Conservation (phyloP, 805 yeast species). For the Blastobotrys mokoenaii region DNA sequence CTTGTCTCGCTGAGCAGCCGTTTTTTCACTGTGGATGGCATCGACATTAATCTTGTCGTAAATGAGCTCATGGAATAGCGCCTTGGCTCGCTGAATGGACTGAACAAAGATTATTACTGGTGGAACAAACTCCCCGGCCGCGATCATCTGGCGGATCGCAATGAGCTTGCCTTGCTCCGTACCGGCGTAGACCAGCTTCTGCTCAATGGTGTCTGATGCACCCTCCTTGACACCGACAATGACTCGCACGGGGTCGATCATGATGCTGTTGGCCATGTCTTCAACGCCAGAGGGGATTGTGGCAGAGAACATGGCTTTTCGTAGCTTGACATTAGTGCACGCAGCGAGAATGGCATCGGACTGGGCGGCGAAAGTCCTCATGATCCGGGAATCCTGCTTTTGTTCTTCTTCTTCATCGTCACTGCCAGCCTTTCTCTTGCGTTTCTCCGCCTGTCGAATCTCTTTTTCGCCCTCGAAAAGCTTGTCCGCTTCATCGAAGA, state of each 20-base stretch:
- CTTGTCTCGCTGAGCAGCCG: conserved; percentile 77
- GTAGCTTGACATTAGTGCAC: conserved; percentile 37
- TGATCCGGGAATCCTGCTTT: not conserved
- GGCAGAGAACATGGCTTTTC: conserved; percentile 85
- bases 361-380: conserved; percentile 59
- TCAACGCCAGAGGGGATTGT: conserved; percentile 92
- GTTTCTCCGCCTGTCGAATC: not conserved
- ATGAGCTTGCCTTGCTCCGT: conserved; percentile 91
- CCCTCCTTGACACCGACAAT: conserved; percentile 92
- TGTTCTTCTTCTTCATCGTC: not conserved
- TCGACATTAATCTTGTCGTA: conserved; percentile 91
- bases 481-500: conserved; percentile 95
- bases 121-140: conserved; percentile 67
- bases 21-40: conserved; percentile 91
- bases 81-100: conserved; percentile 88
- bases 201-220: conserved; percentile 77
- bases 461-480: conserved; percentile 62
- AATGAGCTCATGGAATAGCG: conserved; percentile 82
- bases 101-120: conserved; percentile 91
- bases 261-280: conserved; percentile 74
- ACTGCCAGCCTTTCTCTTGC: not conserved
- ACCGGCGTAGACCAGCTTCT: conserved; percentile 77
- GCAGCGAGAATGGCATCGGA: conserved; percentile 73
- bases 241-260: conserved; percentile 78
- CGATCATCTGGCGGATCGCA: conserved; percentile 83